Evolutionary conservation across 441 rosid genomes (phyloP), one percentile per base, ranked within the genome.

Genomic region (Lepidium campestre): DNA sequence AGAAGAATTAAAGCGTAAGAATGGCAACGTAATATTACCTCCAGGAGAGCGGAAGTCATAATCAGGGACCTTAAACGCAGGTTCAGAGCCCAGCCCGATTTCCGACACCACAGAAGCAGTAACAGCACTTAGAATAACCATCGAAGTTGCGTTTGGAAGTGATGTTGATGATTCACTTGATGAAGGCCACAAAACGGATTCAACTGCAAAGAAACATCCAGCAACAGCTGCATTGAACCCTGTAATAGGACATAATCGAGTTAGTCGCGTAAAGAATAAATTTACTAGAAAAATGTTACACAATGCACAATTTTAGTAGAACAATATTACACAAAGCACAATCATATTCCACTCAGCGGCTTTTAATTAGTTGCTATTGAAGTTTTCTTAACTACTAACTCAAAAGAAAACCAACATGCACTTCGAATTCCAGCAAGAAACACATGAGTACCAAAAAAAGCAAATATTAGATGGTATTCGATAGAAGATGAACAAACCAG

Each of bases 171-270:
- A 81, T 57, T 83, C 85, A 35, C 56, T 62, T 2, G 86, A 84
- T 0, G 96, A 83, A 44, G 94, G 96, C 96, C 98, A 87, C 76
- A 93, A 72, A 60, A 90, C 96, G 3, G 97, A 93, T 70, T 93
- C 98, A 44, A 90, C 93, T 8, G 96, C 96, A 10, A 90, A 93
- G 78, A 90, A 93, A 58, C 97, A 93, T 58, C 97, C 96, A 59
- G 95, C 96, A 72, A 93, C 98, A 35, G 98, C 97, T 47, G 98
- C 95, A 70, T 93, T 93, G 81, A 93, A 93, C 49, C 98, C 97
- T 93, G 75, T 15, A 64, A 44, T 19, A 29, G 49, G 34, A 45
- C 40, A 67, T 31, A 57, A 46, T 5, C 31, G 18, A 46, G 22
- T 45, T 19, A 44, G 27, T 63, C 7, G 18, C 12, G 10, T 22